Evolutionary conservation across 495 filamentous ascomycete species (phyloP).

Genomic region (Penicillium diatomitis): DNA sequence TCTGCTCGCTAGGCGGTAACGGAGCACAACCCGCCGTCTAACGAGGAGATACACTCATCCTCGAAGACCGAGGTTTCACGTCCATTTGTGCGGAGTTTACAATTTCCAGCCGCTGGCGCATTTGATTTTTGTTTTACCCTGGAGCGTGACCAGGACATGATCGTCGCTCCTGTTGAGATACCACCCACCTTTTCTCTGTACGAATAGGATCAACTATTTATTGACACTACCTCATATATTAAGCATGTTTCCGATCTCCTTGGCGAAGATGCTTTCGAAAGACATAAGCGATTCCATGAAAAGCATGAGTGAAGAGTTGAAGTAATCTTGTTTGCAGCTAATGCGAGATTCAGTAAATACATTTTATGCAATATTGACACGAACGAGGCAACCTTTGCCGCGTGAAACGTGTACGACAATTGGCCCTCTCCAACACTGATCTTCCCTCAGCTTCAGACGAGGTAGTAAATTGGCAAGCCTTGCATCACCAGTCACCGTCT

Average conservation of each 20-base stretch:
- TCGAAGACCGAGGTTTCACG: conserved; percentile 7
- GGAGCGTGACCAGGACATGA: conserved; percentile 13
- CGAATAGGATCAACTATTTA: conserved; percentile 11
- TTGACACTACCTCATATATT: conserved; percentile 14
- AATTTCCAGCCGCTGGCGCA: background rate
- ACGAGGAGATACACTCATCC: too few relatives aligned
- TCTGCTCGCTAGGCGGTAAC: background rate
- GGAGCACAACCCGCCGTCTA: background rate
- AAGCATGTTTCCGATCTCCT: conserved; percentile 3
- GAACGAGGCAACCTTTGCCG: too few relatives aligned
- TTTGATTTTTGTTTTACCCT: conserved; percentile 11
- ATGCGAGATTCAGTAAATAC: background rate
- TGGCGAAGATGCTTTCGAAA: background rate
- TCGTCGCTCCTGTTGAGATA: conserved; percentile 21
- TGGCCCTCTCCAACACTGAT: background rate
- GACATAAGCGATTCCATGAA: too few relatives aligned
- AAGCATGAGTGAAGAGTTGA: too few relatives aligned
- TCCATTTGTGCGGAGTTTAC: conserved; percentile 2
- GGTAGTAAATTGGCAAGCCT: too few relatives aligned
- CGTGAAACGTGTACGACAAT: too few relatives aligned
- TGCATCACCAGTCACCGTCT: conserved; percentile 4
- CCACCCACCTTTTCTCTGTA: conserved; percentile 21
- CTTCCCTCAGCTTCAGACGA: background rate
- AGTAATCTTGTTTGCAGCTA: too few relatives aligned
- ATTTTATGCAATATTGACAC: background rate